Conservation (phyloP, 331 rosid species). For the Pyrus hybrid region DNA sequence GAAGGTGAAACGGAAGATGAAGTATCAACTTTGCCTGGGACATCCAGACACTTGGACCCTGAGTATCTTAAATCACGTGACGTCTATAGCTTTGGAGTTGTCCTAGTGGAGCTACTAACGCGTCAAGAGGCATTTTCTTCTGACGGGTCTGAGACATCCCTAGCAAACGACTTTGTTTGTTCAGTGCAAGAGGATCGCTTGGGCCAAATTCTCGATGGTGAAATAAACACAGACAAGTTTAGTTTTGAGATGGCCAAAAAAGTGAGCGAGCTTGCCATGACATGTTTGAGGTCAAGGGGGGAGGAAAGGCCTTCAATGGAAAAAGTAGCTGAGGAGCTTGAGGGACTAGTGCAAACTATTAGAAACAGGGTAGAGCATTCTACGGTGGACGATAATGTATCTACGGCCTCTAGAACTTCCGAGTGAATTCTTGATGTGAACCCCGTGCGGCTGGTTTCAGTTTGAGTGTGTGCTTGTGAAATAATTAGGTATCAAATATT, state of each 20-base stretch:
- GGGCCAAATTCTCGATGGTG: background rate
- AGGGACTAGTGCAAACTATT: no score
- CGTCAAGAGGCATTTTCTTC: background rate
- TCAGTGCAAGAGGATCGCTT: background rate
- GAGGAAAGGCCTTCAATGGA: background rate
- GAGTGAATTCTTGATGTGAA: no score
- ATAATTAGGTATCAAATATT: no score
- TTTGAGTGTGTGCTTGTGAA: no score
- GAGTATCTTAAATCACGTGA: background rate
- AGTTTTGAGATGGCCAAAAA: background rate
- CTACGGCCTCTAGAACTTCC: no score
- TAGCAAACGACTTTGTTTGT: background rate
- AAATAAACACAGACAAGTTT: no score
- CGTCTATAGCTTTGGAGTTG: background rate
- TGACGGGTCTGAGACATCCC: background rate
- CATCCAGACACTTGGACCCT: background rate
- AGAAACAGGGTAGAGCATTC: no score
- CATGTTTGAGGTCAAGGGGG: background rate
- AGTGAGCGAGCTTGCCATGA: background rate
- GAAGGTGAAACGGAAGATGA: background rate
- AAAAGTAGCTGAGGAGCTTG: background rate
- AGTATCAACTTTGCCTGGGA: background rate
- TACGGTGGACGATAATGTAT: no score
- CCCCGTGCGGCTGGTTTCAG: no score
- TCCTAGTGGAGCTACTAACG: background rate